phyloP scores from a whole-genome alignment of 2,329 filamentous ascomycete species.

The Penicillium fuscoglaucum region DNA sequence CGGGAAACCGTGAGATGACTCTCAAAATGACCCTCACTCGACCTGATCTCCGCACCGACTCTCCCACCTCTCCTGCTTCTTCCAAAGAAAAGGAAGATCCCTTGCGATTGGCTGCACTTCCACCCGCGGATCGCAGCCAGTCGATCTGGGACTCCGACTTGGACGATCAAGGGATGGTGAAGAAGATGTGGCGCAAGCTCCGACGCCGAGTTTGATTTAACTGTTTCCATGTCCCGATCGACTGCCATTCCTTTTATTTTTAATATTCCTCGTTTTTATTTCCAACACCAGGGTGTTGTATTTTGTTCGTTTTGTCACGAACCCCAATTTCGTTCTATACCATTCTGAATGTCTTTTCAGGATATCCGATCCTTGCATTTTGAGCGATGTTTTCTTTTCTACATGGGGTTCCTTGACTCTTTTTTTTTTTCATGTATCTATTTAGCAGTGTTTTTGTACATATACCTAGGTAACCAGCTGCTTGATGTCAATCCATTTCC shows the following conservation, averaged over 20 bases:
- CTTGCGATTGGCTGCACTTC: constrained; percentile 56
- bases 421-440: constrained; percentile 12
- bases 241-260: background rate
- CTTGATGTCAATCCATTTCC: background rate
- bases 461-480: constrained; percentile 6
- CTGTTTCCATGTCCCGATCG: background rate
- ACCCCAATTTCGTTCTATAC: background rate
- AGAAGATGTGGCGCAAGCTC: constrained; percentile 48
- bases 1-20: constrained; percentile 82
- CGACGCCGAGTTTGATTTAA: constrained; percentile 29
- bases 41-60: constrained; percentile 68
- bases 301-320: constrained; percentile 8
- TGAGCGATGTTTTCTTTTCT: background rate
- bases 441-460: constrained; percentile 14
- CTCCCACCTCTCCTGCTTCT: constrained; percentile 48
- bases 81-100: constrained; percentile 62
- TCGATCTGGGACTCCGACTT: constrained; percentile 48
- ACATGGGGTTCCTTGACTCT: background rate
- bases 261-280: background rate
- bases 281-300: background rate
- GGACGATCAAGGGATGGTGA: constrained; percentile 41
- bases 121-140: constrained; percentile 44
- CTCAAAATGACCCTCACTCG: constrained; percentile 92
- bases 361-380: background rate
- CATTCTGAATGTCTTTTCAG: constrained; percentile 6